These are phyloP conservation scores for Nakaseomyces delphensis DNA, from an alignment of 1,139 yeast species.

Conservation along the genomic window DNA sequence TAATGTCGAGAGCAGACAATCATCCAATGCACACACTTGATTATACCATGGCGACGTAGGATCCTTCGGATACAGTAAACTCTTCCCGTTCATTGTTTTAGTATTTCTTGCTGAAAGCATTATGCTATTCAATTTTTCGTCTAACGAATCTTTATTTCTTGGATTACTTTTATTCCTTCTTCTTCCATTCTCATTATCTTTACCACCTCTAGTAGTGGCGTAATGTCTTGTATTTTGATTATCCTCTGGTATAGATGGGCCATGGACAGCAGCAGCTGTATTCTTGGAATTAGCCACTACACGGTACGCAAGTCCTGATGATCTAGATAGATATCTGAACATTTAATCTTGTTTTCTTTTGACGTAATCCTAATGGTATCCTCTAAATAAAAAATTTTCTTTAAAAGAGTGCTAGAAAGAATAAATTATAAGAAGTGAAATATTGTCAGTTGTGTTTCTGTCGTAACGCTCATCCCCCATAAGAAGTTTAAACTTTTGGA, in stretches of 20 bases:
- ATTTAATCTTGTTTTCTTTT: too few species aligned
- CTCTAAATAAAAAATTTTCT: too few species aligned
- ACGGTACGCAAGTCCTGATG: not conserved
- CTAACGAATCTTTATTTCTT: not conserved
- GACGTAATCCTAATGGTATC: too few species aligned
- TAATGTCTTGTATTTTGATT: not conserved
- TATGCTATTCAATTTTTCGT: conserved; percentile 3
- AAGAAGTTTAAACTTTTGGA: too few species aligned
- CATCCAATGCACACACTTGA: conserved; percentile 39
- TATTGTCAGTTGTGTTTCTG: too few species aligned
- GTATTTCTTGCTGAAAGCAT: not conserved
- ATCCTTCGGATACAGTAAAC: not conserved
- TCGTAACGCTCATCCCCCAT: too few species aligned
- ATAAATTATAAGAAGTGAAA: too few species aligned
- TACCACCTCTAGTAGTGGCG: not conserved
- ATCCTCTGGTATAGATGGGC: not conserved
- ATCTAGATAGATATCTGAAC: conserved; percentile 3
- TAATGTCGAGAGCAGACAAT: conserved; percentile 34
- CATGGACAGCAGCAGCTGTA: not conserved
- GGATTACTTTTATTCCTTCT: not conserved
- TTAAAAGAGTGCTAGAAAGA: too few species aligned
- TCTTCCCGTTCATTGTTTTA: not conserved
- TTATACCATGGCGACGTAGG: conserved; percentile 34
- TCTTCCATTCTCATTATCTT: not conserved
- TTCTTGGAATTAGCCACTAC: not conserved